Conservation (phyloP, 257 asterid species). For the Solanum microdontum region DNA sequence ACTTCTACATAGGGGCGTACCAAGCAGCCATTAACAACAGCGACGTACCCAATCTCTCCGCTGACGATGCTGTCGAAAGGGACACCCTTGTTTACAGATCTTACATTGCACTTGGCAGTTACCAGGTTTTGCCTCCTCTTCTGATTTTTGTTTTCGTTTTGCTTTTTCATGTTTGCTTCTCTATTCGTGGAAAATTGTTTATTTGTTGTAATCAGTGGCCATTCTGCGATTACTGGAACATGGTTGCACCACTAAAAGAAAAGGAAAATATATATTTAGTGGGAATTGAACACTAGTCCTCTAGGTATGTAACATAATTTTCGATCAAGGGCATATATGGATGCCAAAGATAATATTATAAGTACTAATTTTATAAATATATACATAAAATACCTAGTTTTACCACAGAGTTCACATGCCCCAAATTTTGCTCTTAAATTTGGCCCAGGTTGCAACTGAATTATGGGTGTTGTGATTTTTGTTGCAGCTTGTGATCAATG, state of each 20-base stretch:
- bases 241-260: not conserved
- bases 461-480: not conserved
- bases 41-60: slow-evolving; percentile 72
- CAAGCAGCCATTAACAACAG: slow-evolving; percentile 96
- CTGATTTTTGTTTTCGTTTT: not conserved
- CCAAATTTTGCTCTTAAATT: not conserved
- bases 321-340: not conserved
- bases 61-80: slow-evolving; percentile 69
- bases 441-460: not conserved
- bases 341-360: not conserved
- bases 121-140: slow-evolving; percentile 37
- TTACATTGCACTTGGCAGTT: slow-evolving; percentile 80
- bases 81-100: slow-evolving; percentile 79
- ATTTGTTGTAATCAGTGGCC: not conserved
- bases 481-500: slow-evolving; percentile 69
- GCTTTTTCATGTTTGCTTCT: not conserved
- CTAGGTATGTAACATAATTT: not conserved
- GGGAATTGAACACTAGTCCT: not conserved
- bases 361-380: not conserved
- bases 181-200: not conserved
- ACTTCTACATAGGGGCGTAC: slow-evolving; percentile 80
- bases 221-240: not conserved
- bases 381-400: not conserved
- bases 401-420: not conserved
- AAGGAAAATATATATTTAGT: not conserved